Conservation (phyloP, 495 filamentous ascomycete genomes). For the Tuber umbilicatum region DNA sequence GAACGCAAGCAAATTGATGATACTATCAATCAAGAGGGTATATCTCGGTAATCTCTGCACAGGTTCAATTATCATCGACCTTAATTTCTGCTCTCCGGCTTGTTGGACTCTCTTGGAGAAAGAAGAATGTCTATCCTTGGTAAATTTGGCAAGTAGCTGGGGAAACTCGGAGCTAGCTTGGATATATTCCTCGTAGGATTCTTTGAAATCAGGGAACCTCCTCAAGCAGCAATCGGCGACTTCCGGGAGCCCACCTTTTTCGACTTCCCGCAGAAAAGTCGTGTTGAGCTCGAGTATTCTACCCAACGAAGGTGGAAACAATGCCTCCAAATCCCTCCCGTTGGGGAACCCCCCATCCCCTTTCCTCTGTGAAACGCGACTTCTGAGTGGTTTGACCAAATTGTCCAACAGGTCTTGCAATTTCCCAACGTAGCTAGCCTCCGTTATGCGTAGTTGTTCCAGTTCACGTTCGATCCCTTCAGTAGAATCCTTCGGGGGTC, state of each 20-base stretch:
- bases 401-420: conserved; percentile 71
- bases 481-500: conserved; percentile 74
- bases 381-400: conserved; percentile 47
- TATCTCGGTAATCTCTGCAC: conserved; percentile 93
- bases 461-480: conserved; percentile 77
- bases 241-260: conserved; percentile 71
- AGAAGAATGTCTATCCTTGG: conserved; percentile 66
- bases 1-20: conserved; percentile 72
- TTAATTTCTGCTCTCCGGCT: conserved; percentile 81
- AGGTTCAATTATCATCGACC: conserved; percentile 91
- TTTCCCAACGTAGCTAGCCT: conserved; percentile 86
- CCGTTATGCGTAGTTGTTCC: conserved; percentile 86
- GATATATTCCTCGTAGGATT: conserved; percentile 87
- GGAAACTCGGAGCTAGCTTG: conserved; percentile 76
- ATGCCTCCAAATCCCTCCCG: conserved; percentile 60
- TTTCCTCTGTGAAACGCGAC: conserved; percentile 53
- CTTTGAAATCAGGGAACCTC: conserved; percentile 79
- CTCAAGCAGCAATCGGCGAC: conserved; percentile 52
- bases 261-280: conserved; percentile 67
- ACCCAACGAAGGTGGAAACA: conserved; percentile 75
- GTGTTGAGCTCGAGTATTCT: conserved; percentile 72
- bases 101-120: conserved; percentile 72
- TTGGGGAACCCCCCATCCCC: conserved; percentile 64
- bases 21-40: conserved; percentile 91
- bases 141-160: conserved; percentile 65